A percentile compares a stretch with the other conserved stretches of the same genome.
phyloP scores from a whole-genome alignment of 2,329 filamentous ascomycete genomes.

The Onygenales sp. region DNA sequence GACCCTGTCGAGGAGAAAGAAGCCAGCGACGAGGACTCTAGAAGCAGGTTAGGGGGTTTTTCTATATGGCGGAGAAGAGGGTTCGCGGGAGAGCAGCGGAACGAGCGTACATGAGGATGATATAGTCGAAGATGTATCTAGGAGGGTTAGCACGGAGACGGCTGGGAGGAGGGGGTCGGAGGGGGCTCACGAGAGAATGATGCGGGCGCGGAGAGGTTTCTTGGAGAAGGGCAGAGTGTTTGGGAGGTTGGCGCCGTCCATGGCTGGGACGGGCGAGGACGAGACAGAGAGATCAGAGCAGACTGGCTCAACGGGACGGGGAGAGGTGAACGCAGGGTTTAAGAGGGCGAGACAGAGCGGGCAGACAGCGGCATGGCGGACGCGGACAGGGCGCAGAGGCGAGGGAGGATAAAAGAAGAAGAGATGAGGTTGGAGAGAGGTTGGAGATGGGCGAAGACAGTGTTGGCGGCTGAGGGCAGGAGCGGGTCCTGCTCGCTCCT shows the following conservation, averaged over 20 bases:
- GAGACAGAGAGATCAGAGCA: neutral
- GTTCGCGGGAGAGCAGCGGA: neutral
- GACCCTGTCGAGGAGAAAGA: constrained; percentile 43
- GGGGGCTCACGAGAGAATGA: constrained; percentile 42
- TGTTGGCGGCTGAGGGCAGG: too few relatives aligned
- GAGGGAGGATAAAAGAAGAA: neutral
- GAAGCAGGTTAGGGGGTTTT: neutral
- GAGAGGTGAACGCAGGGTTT: neutral
- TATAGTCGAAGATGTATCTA: constrained; percentile 51
- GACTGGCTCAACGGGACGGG: too few relatives aligned
- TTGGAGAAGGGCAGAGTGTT: neutral
- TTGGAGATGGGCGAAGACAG: too few relatives aligned
- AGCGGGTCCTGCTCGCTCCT: too few relatives aligned
- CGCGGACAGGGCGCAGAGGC: neutral
- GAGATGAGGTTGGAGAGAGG: too few relatives aligned
- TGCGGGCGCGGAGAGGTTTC: constrained; percentile 39
- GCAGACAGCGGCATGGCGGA: neutral
- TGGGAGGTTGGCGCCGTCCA: neutral
- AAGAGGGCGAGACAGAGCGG: neutral
- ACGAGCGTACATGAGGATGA: constrained; percentile 45
- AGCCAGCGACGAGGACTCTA: constrained; percentile 43
- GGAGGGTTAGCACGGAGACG: neutral
- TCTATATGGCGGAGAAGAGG: constrained; percentile 5
- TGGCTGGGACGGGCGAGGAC: neutral
- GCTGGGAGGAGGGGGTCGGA: constrained; percentile 8